Evolutionary conservation across 768 basidiomycete genomes (phyloP).

Genomic region (Rhizopogon salebrosus): DNA sequence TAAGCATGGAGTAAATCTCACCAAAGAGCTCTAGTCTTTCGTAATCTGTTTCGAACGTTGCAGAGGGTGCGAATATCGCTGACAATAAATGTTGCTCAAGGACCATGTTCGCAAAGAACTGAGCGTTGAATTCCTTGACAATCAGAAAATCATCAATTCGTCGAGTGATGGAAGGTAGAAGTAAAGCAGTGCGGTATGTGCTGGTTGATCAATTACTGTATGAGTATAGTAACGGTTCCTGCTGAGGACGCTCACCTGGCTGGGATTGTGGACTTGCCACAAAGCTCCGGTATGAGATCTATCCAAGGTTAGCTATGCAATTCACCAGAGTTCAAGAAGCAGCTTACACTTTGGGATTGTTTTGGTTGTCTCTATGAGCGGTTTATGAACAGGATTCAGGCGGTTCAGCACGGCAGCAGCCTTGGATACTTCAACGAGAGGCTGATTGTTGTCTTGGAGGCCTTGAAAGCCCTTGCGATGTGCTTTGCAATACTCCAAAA

Average conservation of each 20-base stretch:
- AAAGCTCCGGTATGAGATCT: slow-evolving; percentile 86
- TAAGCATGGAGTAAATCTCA: slow-evolving; percentile 25
- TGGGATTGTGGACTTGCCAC: slow-evolving; percentile 64
- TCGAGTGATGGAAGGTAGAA: slow-evolving; percentile 70
- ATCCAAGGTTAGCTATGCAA: slow-evolving; percentile 19
- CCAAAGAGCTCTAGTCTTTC: slow-evolving; percentile 83
- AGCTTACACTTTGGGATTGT: slow-evolving; percentile 56
- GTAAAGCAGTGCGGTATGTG: slow-evolving; percentile 59
- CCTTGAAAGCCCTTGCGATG: slow-evolving; percentile 59
- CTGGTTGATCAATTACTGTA: slow-evolving; percentile 31
- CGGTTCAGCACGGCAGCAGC: slow-evolving; percentile 49
- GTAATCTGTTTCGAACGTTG: slow-evolving; percentile 68
- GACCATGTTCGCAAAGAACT: slow-evolving; percentile 58
- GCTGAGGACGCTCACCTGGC: slow-evolving; percentile 47
- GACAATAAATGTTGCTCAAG: slow-evolving; percentile 54
- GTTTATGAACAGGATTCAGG: slow-evolving; percentile 50
- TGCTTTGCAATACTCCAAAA: slow-evolving; percentile 63
- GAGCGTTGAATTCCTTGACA: slow-evolving; percentile 73
- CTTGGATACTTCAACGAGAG: slow-evolving; percentile 63
- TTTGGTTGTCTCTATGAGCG: slow-evolving; percentile 32
- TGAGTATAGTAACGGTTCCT: background rate
- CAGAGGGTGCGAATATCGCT: slow-evolving; percentile 69
- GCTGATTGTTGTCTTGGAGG: slow-evolving; percentile 57
- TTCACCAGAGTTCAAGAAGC: slow-evolving; percentile 11
- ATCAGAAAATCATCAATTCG: slow-evolving; percentile 72